phyloP scores from a whole-genome alignment of 2,329 filamentous ascomycete species.

The Phyllosticta capitalensis region DNA sequence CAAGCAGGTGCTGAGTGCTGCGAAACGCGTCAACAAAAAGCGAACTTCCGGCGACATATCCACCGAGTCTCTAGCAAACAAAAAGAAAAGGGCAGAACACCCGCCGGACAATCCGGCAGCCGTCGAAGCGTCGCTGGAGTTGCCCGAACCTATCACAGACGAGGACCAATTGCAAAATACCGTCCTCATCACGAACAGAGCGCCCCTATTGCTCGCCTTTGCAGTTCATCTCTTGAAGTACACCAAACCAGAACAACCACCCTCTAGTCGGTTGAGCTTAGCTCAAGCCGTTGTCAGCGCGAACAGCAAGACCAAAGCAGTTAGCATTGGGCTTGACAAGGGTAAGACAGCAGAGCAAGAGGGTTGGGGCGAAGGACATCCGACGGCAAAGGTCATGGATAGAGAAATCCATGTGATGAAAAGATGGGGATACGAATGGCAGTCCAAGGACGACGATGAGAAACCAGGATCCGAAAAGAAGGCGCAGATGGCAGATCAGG shows the following conservation, averaged over 20 bases:
- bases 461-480: constrained; percentile 7
- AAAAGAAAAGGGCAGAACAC: constrained; percentile 20
- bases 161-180: constrained; percentile 51
- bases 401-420: constrained; percentile 67
- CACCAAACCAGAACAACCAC: constrained; percentile 78
- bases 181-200: constrained; percentile 63
- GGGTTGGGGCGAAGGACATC: constrained; percentile 67
- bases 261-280: constrained; percentile 73
- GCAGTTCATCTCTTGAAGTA: constrained; percentile 62
- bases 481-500: constrained; percentile 18
- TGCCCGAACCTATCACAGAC: constrained; percentile 46
- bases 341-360: constrained; percentile 57
- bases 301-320: constrained; percentile 69
- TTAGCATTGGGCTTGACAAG: constrained; percentile 61
- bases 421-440: constrained; percentile 62
- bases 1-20: constrained; percentile 48
- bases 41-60: constrained; percentile 29
- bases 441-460: constrained; percentile 11
- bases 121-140: constrained; percentile 51
- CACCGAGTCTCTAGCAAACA: constrained; percentile 29
- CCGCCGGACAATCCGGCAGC: constrained; percentile 40
- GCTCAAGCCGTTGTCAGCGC: constrained; percentile 76
- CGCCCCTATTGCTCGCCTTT: constrained; percentile 74
- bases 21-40: constrained; percentile 49
- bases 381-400: constrained; percentile 61